Evolutionary conservation across 257 asterid genomes (phyloP).

Genomic region (Rauvolfia tetraphylla): DNA sequence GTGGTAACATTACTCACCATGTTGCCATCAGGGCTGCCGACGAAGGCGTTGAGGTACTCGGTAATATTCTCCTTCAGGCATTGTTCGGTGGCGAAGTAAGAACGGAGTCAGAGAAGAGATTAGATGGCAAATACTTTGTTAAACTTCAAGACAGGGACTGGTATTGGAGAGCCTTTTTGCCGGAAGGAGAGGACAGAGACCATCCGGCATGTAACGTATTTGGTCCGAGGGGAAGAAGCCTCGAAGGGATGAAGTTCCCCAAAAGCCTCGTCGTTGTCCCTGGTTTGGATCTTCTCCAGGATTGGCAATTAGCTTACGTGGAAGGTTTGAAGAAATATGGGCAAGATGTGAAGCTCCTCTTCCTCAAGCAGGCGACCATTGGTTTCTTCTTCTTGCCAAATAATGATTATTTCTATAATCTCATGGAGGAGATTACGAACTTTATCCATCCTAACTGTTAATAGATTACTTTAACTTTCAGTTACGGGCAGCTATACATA

Average conservation of each 20-base stretch:
- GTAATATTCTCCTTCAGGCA: conserved; percentile 41
- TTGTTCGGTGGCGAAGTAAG: conserved; percentile 42
- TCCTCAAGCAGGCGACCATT: conserved; percentile 39
- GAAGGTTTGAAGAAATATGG: conserved; percentile 36
- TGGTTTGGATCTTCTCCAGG: conserved; percentile 43
- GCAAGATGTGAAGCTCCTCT: conserved; percentile 37
- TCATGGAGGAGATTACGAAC: conserved; percentile 38
- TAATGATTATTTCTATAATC: conserved; percentile 39
- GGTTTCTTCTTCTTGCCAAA: conserved; percentile 51
- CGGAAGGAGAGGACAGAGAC: conserved; percentile 45
- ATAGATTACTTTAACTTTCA: conserved; percentile 25
- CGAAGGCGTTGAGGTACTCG: conserved; percentile 30
- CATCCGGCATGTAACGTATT: conserved; percentile 48
- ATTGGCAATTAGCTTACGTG: conserved; percentile 44
- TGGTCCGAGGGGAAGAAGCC: conserved; percentile 34
- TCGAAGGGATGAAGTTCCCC: conserved; percentile 28
- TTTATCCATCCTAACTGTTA: conserved; percentile 38
- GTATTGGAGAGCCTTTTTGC: conserved; percentile 47
- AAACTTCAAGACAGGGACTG: conserved; percentile 46
- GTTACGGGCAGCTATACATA: conserved; percentile 33
- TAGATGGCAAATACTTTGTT: conserved; percentile 43
- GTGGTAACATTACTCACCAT: conserved; percentile 42
- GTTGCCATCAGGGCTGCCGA: conserved; percentile 35
- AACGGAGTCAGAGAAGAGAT: conserved; percentile 32
- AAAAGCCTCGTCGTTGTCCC: conserved; percentile 40